A percentile compares a stretch with the other conserved stretches of the same genome.
phyloP scores from a whole-genome alignment of 768 basidiomycete genomes.

The Pilatotrama ljubarskyi region DNA sequence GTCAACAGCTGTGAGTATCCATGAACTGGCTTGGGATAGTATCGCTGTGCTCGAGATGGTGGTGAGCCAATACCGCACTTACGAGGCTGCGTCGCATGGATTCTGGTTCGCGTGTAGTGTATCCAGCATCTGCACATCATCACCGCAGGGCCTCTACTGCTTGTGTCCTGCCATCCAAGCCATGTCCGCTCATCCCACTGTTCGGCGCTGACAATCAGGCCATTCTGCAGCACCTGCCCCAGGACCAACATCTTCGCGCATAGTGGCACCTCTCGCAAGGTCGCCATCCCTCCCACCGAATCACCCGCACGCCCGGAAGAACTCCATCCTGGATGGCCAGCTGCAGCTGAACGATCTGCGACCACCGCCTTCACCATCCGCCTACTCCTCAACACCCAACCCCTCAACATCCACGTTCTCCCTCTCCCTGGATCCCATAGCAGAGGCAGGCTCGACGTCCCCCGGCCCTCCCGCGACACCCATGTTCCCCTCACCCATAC shows the following conservation, averaged over 20 bases:
- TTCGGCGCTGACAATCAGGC: neutral
- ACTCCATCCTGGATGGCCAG: slow-evolving; percentile 61
- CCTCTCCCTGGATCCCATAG: slow-evolving; percentile 37
- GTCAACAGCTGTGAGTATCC: neutral
- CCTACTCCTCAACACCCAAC: slow-evolving; percentile 28
- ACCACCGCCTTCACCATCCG: slow-evolving; percentile 18
- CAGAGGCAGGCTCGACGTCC: slow-evolving; percentile 28
- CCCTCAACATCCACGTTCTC: slow-evolving; percentile 35
- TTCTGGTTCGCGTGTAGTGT: too few relatives aligned
- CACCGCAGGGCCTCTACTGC: too few relatives aligned
- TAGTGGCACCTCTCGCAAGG: slow-evolving; percentile 46
- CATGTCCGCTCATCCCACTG: neutral
- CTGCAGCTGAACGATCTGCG: slow-evolving; percentile 33
- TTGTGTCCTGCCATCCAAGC: too few relatives aligned
- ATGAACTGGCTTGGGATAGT: neutral
- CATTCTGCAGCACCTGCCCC: neutral
- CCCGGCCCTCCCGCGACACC: slow-evolving; percentile 33
- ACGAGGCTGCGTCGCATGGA: too few relatives aligned
- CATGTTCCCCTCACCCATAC: slow-evolving; percentile 26
- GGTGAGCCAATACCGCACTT: too few relatives aligned
- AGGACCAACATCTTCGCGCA: slow-evolving; percentile 20
- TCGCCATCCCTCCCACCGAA: slow-evolving; percentile 46
- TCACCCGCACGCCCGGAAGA: slow-evolving; percentile 79
- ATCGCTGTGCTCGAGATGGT: neutral
- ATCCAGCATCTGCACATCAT: too few relatives aligned